Evolutionary conservation across 106 monocot species (phyloP), one percentile per base, ranked within the genome.

Genomic region (Posidonia australis): DNA sequence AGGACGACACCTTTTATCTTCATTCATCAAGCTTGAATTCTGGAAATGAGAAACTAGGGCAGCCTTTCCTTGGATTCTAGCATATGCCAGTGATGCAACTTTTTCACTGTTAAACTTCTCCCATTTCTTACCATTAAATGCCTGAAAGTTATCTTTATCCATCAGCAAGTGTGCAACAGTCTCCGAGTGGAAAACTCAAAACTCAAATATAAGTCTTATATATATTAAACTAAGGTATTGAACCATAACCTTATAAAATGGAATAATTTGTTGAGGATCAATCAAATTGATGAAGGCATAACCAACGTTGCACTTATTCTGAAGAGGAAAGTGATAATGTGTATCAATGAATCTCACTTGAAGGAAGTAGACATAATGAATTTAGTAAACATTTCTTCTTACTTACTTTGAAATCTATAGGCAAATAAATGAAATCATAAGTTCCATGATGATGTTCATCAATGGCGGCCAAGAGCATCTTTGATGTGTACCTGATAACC

Each of bases 341-440:
- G 64, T 47, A 22, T 49, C 49, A 7, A 19, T 49, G 13, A 49
- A 49, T 49, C 3, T 17, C 29, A 58, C 14, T 49, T 24, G n/a
- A 14, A 44, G 16, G 4, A 73, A 47, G 65, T 32, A 27, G 28
- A 31, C 12, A n/a, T 9, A 14, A 14, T 58, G 58, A 58, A 18
- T 26, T n/a, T n/a, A n/a, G n/a, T n/a, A n/a, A 27, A 58, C 16
- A 13, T 14, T 26, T 5, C 32, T 24, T 0, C 5, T 45, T 5
- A 60, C 19, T 77, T 51, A 86, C 94, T 84, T 94, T 94, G 55
- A 94, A 94, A 80, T 94, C 94, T 66, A 94, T 94, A 12, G 94
- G 94, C 20, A 94, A 64, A 70, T 94, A 94, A 43, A 94, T 94
- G 70, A 94, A 94, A 80, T 94, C 90, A 46, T 94, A 94, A 54